phyloP scores from a whole-genome alignment of 805 yeast species.

The Pichia exigua region DNA sequence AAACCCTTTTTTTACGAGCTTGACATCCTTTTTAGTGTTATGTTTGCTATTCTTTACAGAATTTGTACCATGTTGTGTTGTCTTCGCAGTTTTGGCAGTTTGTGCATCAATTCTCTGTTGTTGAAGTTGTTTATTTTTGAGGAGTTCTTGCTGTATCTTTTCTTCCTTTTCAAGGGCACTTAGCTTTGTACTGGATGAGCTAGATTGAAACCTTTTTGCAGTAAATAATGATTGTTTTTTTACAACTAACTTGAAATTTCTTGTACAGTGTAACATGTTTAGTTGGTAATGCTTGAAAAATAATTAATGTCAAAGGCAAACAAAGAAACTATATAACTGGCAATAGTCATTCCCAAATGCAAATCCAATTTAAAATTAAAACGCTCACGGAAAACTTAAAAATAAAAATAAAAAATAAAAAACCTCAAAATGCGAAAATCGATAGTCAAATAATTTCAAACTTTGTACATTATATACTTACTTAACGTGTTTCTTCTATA shows the following conservation, averaged over 20 bases:
- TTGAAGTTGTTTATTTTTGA: background rate
- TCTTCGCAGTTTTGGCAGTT: background rate
- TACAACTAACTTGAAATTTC: background rate
- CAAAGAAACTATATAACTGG: background rate
- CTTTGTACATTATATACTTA: no score
- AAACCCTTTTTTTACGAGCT: constrained; percentile 23
- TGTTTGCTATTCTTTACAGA: background rate
- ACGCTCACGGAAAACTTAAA: background rate
- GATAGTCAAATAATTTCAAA: background rate
- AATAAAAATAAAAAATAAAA: background rate
- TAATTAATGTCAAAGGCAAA: background rate
- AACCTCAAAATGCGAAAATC: background rate
- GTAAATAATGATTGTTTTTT: background rate
- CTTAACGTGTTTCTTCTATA: background rate
- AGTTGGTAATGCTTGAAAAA: no score
- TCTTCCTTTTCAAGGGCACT: background rate
- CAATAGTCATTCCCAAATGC: background rate
- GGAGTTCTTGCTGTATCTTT: background rate
- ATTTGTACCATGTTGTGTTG: background rate
- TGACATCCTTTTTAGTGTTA: background rate
- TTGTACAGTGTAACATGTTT: background rate
- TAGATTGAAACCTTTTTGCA: background rate
- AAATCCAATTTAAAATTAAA: background rate
- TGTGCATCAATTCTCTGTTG: background rate
- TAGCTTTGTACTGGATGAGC: background rate